A percentile compares a stretch with the other conserved stretches of the same genome.
phyloP scores from a whole-genome alignment of 441 rosid species.

The Populus hybrid region DNA sequence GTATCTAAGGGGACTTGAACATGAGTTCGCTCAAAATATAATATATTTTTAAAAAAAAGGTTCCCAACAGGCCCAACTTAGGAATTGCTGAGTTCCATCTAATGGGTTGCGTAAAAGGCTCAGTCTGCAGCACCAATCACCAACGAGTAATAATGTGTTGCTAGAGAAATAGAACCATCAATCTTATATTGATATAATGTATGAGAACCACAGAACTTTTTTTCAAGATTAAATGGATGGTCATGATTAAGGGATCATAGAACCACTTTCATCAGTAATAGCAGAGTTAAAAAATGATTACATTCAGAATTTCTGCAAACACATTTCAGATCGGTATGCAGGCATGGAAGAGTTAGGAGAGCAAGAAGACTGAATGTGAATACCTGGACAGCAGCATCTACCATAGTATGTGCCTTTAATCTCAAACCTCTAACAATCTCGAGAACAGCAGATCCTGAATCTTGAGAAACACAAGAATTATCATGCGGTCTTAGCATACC shows the following conservation, averaged over 20 bases:
- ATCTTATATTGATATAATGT: neutral
- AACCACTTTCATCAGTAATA: neutral
- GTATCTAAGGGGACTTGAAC: neutral
- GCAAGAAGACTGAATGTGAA: neutral
- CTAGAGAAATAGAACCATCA: slow-evolving; percentile 5
- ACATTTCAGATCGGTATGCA: neutral
- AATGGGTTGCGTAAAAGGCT: neutral
- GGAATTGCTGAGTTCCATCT: neutral
- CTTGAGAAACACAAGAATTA: slow-evolving; percentile 41
- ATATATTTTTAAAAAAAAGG: neutral
- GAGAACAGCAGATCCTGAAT: slow-evolving; percentile 53
- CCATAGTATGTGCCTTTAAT: slow-evolving; percentile 64
- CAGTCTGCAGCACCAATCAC: neutral
- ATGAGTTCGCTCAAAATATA: too few species aligned
- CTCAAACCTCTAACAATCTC: slow-evolving; percentile 73
- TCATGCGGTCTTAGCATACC: slow-evolving; percentile 30
- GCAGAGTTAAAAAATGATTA: neutral
- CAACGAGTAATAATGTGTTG: slow-evolving; percentile 9
- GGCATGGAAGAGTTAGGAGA: neutral
- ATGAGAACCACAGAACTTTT: neutral
- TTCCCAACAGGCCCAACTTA: neutral
- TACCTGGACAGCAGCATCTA: slow-evolving; percentile 88
- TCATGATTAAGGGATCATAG: neutral
- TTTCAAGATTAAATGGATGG: neutral
- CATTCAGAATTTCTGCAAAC: neutral